Conservation (phyloP, 345 rosid genomes). For the Eucalyptus sp. region DNA sequence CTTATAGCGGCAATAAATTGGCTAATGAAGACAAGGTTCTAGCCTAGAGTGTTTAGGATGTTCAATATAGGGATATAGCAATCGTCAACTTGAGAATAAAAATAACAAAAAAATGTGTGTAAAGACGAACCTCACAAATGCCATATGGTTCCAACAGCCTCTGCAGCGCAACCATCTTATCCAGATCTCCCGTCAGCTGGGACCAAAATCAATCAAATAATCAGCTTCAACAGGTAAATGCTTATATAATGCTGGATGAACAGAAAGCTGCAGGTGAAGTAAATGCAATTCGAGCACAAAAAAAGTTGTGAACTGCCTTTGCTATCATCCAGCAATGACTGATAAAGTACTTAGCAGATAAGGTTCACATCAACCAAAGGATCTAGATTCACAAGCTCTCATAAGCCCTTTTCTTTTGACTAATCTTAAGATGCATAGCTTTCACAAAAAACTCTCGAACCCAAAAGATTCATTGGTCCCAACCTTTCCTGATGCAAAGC, state of each 20-base stretch:
- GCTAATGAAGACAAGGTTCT: background rate
- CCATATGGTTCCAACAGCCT: constrained; percentile 91
- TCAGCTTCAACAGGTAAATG: background rate
- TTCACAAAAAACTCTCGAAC: background rate
- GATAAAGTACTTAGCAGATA: background rate
- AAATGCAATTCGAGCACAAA: background rate
- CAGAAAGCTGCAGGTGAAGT: background rate
- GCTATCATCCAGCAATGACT: background rate
- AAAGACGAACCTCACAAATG: constrained; percentile 74
- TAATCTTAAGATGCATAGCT: background rate
- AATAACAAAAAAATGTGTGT: background rate
- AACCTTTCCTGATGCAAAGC: background rate
- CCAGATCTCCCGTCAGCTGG: constrained; percentile 84
- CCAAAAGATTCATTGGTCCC: background rate
- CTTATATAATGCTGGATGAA: background rate
- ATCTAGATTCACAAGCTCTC: background rate
- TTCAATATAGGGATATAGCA: background rate
- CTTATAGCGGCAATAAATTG: background rate
- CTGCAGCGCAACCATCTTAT: constrained; percentile 95
- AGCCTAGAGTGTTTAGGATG: background rate
- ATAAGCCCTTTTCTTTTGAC: background rate
- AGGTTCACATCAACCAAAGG: background rate
- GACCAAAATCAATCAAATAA: constrained; percentile 3
- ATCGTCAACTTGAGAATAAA: background rate
- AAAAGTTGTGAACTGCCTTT: background rate